Evolutionary conservation across 1,139 yeast species (phyloP).

Genomic region (Yamadazyma buinensis): DNA sequence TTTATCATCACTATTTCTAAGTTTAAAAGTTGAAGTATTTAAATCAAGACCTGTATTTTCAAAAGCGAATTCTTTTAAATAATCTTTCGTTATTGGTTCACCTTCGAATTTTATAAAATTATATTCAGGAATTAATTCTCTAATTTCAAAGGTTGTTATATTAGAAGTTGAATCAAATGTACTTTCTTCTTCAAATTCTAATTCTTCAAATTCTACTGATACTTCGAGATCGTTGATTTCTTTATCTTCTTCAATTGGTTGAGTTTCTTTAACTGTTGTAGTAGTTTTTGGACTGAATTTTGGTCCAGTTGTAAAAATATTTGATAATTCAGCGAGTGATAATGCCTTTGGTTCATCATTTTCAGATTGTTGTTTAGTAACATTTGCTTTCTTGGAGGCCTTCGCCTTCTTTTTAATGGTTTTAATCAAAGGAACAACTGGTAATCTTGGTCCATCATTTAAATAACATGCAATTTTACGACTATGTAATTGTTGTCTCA

Average conservation of each 20-base stretch:
- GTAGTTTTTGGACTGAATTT: not conserved
- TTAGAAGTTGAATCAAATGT: too few species aligned
- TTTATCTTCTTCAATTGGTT: too few species aligned
- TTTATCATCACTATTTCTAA: constrained; percentile 13
- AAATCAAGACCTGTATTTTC: constrained; percentile 30
- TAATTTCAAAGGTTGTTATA: constrained; percentile 33
- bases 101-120: constrained; percentile 17
- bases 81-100: constrained; percentile 28
- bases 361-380: constrained; percentile 8
- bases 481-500: constrained; percentile 76
- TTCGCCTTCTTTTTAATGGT: constrained; percentile 7
- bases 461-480: constrained; percentile 71
- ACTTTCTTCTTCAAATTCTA: not conserved
- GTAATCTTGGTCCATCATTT: constrained; percentile 55
- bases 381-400: constrained; percentile 9
- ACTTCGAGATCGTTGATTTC: too few species aligned
- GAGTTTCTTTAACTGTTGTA: too few species aligned
- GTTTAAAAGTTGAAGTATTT: constrained; percentile 21
- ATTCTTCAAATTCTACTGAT: not conserved
- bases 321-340: constrained; percentile 39
- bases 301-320: constrained; percentile 23
- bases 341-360: constrained; percentile 19
- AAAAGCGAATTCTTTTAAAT: constrained; percentile 22
- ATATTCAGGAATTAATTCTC: constrained; percentile 27
- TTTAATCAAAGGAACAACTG: constrained; percentile 18